A percentile compares a stretch with the other conserved stretches of the same genome.
phyloP scores from a whole-genome alignment of 176 grass and related monocot genomes.

The Avena atlantica region DNA sequence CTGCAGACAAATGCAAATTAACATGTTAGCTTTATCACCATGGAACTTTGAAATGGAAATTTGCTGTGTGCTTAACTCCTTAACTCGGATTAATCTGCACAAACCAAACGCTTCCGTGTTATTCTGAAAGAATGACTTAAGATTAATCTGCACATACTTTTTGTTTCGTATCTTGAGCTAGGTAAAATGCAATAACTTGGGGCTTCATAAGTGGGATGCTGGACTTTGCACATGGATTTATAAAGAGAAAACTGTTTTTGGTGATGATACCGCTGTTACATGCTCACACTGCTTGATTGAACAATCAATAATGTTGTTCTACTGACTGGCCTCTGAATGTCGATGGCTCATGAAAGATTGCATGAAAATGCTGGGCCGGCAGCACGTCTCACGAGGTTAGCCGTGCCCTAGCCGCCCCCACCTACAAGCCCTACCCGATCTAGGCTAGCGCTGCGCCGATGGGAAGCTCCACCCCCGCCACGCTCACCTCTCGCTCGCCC shows the following conservation, averaged over 20 bases:
- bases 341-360: neutral
- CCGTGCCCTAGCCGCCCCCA: too few relatives aligned
- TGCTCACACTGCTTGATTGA: neutral
- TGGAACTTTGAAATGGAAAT: neutral
- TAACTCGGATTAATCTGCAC: neutral
- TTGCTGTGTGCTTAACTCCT: neutral
- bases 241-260: neutral
- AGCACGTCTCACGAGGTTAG: too few relatives aligned
- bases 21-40: constrained; percentile 10
- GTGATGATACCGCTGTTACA: neutral
- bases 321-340: neutral
- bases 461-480: too few relatives aligned
- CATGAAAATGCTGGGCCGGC: neutral
- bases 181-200: neutral
- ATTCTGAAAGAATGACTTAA: constrained; percentile 15
- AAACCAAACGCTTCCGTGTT: neutral
- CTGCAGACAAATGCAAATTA: constrained; percentile 46
- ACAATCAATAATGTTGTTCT: neutral
- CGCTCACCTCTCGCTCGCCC: too few relatives aligned
- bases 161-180: neutral
- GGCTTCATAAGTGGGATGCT: constrained; percentile 9
- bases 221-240: constrained; percentile 17
- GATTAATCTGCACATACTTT: neutral
- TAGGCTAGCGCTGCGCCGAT: too few relatives aligned
- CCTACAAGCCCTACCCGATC: too few relatives aligned